phyloP scores from a whole-genome alignment of 768 basidiomycete genomes.

The Melanogaster broomeanus region DNA sequence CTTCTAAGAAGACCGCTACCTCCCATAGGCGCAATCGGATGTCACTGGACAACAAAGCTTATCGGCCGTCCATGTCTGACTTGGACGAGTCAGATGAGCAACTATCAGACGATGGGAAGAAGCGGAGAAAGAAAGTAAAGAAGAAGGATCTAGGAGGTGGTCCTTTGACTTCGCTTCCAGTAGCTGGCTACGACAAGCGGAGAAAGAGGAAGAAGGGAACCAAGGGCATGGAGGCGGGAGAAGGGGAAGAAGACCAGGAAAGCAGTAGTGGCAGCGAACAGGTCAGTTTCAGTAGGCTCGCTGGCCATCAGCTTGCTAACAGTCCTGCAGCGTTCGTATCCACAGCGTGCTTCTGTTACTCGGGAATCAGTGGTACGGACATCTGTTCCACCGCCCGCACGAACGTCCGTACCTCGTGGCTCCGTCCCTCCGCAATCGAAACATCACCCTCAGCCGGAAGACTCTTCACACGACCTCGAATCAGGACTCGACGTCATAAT shows the following conservation, averaged over 20 bases:
- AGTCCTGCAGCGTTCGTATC: slow-evolving; percentile 23
- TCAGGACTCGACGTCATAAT: slow-evolving; percentile 62
- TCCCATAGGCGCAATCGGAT: slow-evolving; percentile 60
- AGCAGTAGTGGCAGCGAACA: slow-evolving; percentile 39
- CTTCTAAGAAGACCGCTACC: slow-evolving; percentile 35
- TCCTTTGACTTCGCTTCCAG: slow-evolving; percentile 65
- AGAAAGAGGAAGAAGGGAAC: slow-evolving; percentile 52
- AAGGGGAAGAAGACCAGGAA: slow-evolving; percentile 52
- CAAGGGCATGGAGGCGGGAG: slow-evolving; percentile 44
- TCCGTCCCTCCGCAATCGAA: slow-evolving; percentile 44
- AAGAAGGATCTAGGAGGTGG: slow-evolving; percentile 55
- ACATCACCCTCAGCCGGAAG: slow-evolving; percentile 10
- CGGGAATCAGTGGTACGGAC: slow-evolving; percentile 33
- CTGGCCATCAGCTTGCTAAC: slow-evolving; percentile 9
- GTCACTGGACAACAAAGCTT: slow-evolving; percentile 80
- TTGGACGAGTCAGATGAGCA: slow-evolving; percentile 67
- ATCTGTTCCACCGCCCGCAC: slow-evolving; percentile 40
- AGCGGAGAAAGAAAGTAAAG: slow-evolving; percentile 50
- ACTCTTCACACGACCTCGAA: slow-evolving; percentile 42
- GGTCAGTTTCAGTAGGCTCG: slow-evolving; percentile 36
- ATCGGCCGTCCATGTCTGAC: slow-evolving; percentile 67
- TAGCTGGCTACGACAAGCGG: slow-evolving; percentile 64
- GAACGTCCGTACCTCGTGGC: slow-evolving; percentile 37
- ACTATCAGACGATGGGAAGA: slow-evolving; percentile 52
- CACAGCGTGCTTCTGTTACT: slow-evolving; percentile 34